Evolutionary conservation across 441 rosid genomes (phyloP).

Genomic region (Jatropha podagrica): DNA sequence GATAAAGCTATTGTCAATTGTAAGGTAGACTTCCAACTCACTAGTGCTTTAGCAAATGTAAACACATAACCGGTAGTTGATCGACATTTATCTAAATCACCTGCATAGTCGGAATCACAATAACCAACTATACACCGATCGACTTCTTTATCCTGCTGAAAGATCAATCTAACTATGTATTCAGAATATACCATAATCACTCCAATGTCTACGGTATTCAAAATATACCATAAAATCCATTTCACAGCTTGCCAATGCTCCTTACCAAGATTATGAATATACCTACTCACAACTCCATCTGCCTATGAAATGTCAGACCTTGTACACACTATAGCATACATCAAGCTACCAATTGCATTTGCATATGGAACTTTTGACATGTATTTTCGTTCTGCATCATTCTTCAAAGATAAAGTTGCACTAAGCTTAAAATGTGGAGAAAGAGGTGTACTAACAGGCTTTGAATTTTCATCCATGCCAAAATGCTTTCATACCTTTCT

Average conservation of each 20-base stretch:
- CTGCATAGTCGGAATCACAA: neutral
- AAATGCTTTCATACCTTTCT: no score
- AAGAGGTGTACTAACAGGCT: no score
- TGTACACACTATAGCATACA: no score
- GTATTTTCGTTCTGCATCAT: neutral
- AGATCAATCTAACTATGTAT: neutral
- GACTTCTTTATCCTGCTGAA: neutral
- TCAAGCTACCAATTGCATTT: no score
- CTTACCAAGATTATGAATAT: neutral
- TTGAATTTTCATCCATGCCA: no score
- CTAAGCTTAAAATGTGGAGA: neutral
- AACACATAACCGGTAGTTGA: neutral
- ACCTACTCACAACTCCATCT: no score
- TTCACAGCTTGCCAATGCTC: neutral
- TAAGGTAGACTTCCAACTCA: slow-evolving; percentile 6
- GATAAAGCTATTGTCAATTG: no score
- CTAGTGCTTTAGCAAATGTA: neutral
- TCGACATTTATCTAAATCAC: neutral
- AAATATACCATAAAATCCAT: neutral
- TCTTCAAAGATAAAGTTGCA: neutral
- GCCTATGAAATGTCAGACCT: no score
- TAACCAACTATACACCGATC: neutral
- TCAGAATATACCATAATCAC: neutral
- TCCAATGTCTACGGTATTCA: neutral
- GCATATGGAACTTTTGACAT: neutral